phyloP scores from a whole-genome alignment of 2,329 filamentous ascomycete genomes.

The Fusarium paranaense region DNA sequence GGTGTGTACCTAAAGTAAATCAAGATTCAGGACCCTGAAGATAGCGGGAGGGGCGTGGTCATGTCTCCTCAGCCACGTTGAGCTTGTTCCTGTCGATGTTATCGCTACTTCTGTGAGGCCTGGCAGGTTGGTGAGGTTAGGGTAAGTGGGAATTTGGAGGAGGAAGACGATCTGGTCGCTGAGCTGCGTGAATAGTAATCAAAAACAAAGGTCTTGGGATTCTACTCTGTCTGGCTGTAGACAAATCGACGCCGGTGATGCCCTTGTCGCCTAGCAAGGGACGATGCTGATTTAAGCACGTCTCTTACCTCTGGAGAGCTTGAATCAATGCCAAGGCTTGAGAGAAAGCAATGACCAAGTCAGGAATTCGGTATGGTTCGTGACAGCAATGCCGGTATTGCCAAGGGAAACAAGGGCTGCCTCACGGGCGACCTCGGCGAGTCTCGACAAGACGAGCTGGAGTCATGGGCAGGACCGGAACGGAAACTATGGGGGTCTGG shows the following conservation, averaged over 20 bases:
- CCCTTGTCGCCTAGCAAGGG: no score
- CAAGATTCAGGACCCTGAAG: slow-evolving; percentile 14
- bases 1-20: background rate
- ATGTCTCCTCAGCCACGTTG: background rate
- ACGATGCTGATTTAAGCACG: background rate
- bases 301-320: background rate
- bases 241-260: background rate
- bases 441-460: background rate
- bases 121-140: background rate
- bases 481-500: background rate
- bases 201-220: background rate
- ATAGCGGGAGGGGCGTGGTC: slow-evolving; percentile 17
- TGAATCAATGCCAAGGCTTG: background rate
- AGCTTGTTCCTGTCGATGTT: slow-evolving; percentile 1
- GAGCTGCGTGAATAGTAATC: background rate
- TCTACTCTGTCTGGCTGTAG: background rate
- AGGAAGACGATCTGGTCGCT: background rate
- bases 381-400: background rate
- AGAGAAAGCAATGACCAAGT: background rate
- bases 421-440: background rate
- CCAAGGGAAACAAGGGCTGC: background rate
- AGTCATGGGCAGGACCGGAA: background rate
- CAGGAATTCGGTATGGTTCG: background rate
- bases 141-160: background rate
- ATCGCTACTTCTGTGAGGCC: background rate